Base-by-base conservation (phyloP, 495 filamentous ascomycete genomes). In the Podospora tetraspora region DNA sequence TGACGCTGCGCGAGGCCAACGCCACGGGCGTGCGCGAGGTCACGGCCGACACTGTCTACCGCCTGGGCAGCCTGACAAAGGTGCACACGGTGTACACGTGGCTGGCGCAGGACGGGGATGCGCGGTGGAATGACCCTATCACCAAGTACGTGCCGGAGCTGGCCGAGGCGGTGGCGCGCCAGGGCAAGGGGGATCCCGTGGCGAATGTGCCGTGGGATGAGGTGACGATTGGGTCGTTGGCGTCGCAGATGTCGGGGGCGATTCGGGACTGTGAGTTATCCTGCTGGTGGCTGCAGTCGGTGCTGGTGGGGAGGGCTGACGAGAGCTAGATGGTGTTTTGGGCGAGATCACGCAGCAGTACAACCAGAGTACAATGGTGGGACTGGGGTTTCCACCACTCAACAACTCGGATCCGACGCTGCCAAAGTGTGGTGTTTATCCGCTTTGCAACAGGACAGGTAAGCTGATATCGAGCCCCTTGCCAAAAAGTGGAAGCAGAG, bases 91-190 rank as follows among this genome's bases (percentile, higher is more conserved):
- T 85, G 34, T 71, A 81, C 19, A 78, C 82, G 8, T 81, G 83
- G 63, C 73, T 89, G 30, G 68, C 63, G 65, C 80, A 76, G 71
- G 82, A 77, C 66, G 81, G 73, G 32, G 82, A 76, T 61, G 75
- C 23, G 34, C 75, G 73, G 63, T 84, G 73, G 79, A 84, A 78
- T 59, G 78, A 74, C 3, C 80, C 80, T 7, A 78, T 82, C 64
- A 89, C 78, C 60, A 79, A 85, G 29, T 87, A 83, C 68, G 74
- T 89, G 0, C 87, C 88, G 0, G 85, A 89, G 71, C 75, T 88
- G 21, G 70, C 80, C 22, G 70, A 69, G 7, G 73, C 78, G 2
- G 75, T 77, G 10, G 73, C 70, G 7, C 71, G 68, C 6, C 43
- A 52, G 27, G 75, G 73, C 0, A 71, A 71, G 30, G 72, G 71